Evolutionary conservation across 805 yeast genomes (phyloP).

Genomic region (Cyberlindnera mrakii): DNA sequence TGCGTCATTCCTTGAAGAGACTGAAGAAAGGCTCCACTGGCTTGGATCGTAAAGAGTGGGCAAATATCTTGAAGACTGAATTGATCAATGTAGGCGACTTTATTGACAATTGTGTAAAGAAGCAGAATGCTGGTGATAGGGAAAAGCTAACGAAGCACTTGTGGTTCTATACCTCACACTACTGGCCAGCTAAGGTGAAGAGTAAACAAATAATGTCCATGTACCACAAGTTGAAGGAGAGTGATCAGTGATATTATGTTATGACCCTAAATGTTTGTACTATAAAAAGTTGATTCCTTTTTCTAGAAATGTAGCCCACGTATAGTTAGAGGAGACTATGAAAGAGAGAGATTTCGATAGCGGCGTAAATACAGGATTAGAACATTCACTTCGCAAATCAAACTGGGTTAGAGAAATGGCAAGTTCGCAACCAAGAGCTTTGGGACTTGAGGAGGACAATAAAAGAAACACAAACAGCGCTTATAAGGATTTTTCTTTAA

Average conservation of each 20-base stretch:
- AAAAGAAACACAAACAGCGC: too few relatives aligned
- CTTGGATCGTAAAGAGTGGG: constrained; percentile 72
- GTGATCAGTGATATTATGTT: background rate
- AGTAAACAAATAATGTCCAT: constrained; percentile 66
- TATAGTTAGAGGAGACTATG: too few relatives aligned
- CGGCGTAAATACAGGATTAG: too few relatives aligned
- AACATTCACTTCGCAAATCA: too few relatives aligned
- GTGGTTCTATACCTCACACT: constrained; percentile 79
- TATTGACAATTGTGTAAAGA: constrained; percentile 39
- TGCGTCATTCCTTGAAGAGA: constrained; percentile 57
- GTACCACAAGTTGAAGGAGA: constrained; percentile 56
- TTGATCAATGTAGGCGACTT: constrained; percentile 68
- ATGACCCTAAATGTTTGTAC: background rate
- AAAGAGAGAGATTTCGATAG: too few relatives aligned
- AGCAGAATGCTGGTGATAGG: constrained; percentile 24
- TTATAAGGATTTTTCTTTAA: too few relatives aligned
- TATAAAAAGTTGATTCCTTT: background rate
- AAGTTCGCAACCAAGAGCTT: too few relatives aligned
- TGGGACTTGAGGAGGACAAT: too few relatives aligned
- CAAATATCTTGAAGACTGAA: constrained; percentile 59
- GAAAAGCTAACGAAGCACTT: constrained; percentile 52
- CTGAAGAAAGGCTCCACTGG: constrained; percentile 70
- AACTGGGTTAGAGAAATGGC: too few relatives aligned
- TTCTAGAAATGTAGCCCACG: too few relatives aligned
- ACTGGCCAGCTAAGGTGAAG: constrained; percentile 86